Base-by-base conservation (phyloP, 352 stramenopile species). In the Globisporangium paddicum region DNA sequence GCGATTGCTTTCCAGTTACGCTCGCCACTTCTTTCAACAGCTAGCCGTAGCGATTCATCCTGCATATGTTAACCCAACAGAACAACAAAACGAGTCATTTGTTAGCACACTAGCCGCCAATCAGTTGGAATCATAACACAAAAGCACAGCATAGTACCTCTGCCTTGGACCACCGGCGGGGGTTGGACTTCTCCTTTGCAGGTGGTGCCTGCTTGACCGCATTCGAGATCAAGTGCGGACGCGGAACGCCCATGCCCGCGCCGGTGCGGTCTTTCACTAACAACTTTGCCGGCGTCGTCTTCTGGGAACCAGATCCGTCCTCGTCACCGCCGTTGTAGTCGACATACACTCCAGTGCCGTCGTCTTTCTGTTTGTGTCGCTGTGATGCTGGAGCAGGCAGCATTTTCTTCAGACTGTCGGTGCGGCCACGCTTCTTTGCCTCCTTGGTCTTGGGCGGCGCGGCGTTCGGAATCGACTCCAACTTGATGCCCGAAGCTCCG, bases 1-100 rank as follows among this genome's bases (percentile, higher is more conserved):
- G 91, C 90, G 49, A 98, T 98, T 5, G 89, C 87, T 64, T 95
- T 95, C 86, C 86, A 95, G 54, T 95, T 95, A 60, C 86, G 82
- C 54, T 95, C 86, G 2, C 86, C 86, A 32, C 86, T 95, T 52
- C 86, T 73, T 47, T 93, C 83, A n/a, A 95, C 86, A 26, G 86
- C 86, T 13, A 93, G 58, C 5, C 86, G 70, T 55, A 95, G 67
- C 34, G 86, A 93, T 56, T 95, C 86, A 53, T 95, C 86, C 67
- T 83, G 58, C 19, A 32, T 38, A n/a, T 35, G 25, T 13, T 25
- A 23, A 2, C 23, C n/a, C 32, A 44, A 49, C 1, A 28, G 45
- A 35, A 5, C 1, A 19, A 14, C 23, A 35, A 34, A 18, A 10
- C 21, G 41, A 52, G 18, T 41, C 52, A 38, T 64, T n/a, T 0